A percentile compares a stretch with the other conserved stretches of the same genome.
These are phyloP conservation scores for Macadamia integrifolia DNA, from an alignment of 164 flowering plant genomes.

Conservation along the genomic window DNA sequence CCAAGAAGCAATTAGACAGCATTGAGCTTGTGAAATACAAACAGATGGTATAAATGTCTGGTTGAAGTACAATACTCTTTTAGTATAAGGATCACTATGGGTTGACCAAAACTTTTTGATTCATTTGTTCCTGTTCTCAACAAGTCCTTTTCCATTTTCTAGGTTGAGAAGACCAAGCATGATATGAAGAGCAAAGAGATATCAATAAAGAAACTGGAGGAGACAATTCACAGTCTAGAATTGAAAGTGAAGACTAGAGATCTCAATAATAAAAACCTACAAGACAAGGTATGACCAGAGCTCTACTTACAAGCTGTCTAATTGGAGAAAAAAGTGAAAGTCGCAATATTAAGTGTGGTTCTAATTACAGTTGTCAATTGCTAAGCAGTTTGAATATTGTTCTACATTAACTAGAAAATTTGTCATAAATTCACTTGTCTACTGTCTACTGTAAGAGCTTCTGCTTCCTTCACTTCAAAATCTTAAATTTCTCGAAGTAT, in stretches of 20 bases:
- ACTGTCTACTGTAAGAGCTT: no score
- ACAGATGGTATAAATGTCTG: conserved; percentile 53
- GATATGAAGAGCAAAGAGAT: conserved; percentile 71
- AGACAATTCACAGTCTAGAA: conserved; percentile 55
- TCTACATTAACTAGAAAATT: no score
- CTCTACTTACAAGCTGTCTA: neutral
- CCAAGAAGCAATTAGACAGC: conserved; percentile 75
- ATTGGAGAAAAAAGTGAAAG: no score
- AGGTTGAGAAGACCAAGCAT: conserved; percentile 82
- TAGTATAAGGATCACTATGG: neutral
- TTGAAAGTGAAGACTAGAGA: conserved; percentile 73
- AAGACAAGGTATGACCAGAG: conserved; percentile 61
- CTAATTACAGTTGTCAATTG: no score
- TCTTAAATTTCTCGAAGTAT: no score
- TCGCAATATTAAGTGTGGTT: no score
- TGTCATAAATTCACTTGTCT: no score
- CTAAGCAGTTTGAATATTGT: no score
- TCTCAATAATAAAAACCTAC: conserved; percentile 55
- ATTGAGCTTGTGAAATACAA: conserved; percentile 65
- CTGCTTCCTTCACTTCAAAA: no score
- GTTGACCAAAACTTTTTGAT: no score
- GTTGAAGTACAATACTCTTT: neutral
- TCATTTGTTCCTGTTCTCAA: neutral
- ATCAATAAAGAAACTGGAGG: conserved; percentile 80
- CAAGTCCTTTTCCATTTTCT: neutral